Percentiles rank a stretch among this genome's conserved stretches.
phyloP scores from a whole-genome alignment of 2,329 filamentous ascomycete genomes.

The Phialophora chinensis region DNA sequence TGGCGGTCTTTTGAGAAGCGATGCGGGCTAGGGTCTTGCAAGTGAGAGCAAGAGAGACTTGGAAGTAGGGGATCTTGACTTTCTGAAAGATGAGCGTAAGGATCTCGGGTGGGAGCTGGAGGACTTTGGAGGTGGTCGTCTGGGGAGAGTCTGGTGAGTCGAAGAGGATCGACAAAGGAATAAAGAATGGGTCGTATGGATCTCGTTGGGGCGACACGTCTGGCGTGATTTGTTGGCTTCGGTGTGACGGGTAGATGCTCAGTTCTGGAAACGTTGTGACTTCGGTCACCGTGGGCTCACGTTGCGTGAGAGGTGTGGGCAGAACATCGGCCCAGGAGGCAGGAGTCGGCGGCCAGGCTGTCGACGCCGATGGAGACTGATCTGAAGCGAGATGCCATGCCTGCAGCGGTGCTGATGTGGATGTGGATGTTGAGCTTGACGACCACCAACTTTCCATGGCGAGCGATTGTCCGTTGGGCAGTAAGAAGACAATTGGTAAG shows the following conservation, averaged over 20 bases:
- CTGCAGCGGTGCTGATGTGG: not conserved
- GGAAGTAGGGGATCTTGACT: constrained; percentile 32
- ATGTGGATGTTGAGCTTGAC: not conserved
- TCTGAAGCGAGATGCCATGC: not conserved
- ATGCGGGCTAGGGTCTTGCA: constrained; percentile 32
- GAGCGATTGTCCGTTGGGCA: not conserved
- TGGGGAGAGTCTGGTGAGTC: constrained; percentile 14
- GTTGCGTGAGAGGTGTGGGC: not conserved
- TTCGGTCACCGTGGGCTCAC: too few species aligned
- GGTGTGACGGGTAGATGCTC: not conserved
- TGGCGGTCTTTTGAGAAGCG: constrained; percentile 18
- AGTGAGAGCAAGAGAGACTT: constrained; percentile 33
- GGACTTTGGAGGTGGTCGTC: constrained; percentile 14
- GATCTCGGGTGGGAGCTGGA: constrained; percentile 31
- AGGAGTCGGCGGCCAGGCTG: not conserved
- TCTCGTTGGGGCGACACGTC: not conserved
- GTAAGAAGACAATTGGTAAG: not conserved
- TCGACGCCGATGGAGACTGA: not conserved
- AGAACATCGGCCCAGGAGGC: not conserved
- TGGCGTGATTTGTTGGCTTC: not conserved
- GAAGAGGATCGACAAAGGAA: constrained; percentile 28
- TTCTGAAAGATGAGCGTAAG: constrained; percentile 29
- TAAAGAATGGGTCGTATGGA: constrained; percentile 33
- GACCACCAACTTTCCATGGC: not conserved
- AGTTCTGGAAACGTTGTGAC: not conserved